Evolutionary conservation across 1,284 basidiomycete species (phyloP), one percentile per base, ranked within the genome.

Genomic region (Ceratobasidium sp.): DNA sequence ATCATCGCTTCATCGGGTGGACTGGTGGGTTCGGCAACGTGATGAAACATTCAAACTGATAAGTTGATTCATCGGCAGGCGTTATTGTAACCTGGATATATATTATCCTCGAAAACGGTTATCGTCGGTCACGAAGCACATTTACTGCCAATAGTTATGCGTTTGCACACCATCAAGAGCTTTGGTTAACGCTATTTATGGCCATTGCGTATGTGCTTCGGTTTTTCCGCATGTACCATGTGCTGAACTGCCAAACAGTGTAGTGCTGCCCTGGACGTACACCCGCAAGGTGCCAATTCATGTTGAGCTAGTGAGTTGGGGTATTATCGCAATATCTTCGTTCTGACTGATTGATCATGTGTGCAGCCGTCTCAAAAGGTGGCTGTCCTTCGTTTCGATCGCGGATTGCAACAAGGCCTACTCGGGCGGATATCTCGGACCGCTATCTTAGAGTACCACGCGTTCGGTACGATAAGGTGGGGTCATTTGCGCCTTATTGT

Each of bases 1-100:
- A 92, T 79, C 92, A 94, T 83, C 90, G 93, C 33, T 94, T 94
- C 83, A 87, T 91, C 70, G 93, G 93, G 52, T 94, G 93, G 73
- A 28, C 73, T 56, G 73, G 73, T 75, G 26, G 42, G 73, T 42
- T 38, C 17, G 40, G 28, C 44, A 28, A 28, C 13, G 23, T 33
- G 9, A 33, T 6, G 33, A 3, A 40, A 5, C 23, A 28, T 13
- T 2, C 44, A 46, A 40, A n/a, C 61, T 44, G 40, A 64, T 23
- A 26, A 33, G 33, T 33, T 54, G 20, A 26, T 46, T 17, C 23
- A 40, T 38, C 20, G 4, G 13, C 33, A 28, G 64, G 87, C 88
- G 85, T 93, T n/a, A 83, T 90, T 79, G 86, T 88, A 80, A 92
- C 90, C 42, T 92, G 91, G 91, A 84, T 87, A 1, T 92, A 91